Evolutionary conservation across 768 basidiomycete genomes (phyloP), one percentile per base, ranked within the genome.

Genomic region (Dacryopinax spathularia): DNA sequence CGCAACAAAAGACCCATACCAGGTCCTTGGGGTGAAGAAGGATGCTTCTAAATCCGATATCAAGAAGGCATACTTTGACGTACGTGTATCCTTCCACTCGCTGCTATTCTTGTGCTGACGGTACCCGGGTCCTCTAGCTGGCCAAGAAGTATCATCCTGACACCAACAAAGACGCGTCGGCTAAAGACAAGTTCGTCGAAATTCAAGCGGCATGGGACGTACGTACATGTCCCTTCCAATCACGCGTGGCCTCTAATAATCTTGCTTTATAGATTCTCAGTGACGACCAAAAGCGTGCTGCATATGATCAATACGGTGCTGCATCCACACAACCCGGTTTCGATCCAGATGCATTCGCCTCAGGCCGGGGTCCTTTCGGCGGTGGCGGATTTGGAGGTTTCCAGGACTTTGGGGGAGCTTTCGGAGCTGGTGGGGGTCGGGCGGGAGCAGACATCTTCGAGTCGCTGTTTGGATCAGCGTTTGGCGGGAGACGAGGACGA

Each of bases 111-210:
- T 62, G 36, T 6, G 29, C 31, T 64, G 36, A 61, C 31, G 36
- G 33, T 31, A 37, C n/a, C 61, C 33, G 27, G 65, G 18, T 68
- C 15, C 41, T 25, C 34, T 71, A 96, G 95, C 87, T 99, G 67
- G 96, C 96, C 18, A 89, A 95, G 66, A 95, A 98, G 79, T 96
- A 88, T 71, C 96, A 99, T 74, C 96, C 96, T 0, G 96, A 99
- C 71, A 93, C 93, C 13, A 98, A 93, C 75, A 88, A 91, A 39
- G 91, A 95, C 76, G 88, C 91, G 70, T 80, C 79, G 56, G 91
- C 95, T 0, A 86, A 91, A 69, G 89, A 89, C 66, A 91, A 89
- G 73, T 99, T 99, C 73, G 81, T 94, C 18, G 95, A 99, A 74
- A 97, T 98, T 64, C 96, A 98, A 73, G 83, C 85, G 69, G 96